Evolutionary conservation across 768 basidiomycete species (phyloP), one percentile per base, ranked within the genome.

Genomic region (Coprinopsis sp.): DNA sequence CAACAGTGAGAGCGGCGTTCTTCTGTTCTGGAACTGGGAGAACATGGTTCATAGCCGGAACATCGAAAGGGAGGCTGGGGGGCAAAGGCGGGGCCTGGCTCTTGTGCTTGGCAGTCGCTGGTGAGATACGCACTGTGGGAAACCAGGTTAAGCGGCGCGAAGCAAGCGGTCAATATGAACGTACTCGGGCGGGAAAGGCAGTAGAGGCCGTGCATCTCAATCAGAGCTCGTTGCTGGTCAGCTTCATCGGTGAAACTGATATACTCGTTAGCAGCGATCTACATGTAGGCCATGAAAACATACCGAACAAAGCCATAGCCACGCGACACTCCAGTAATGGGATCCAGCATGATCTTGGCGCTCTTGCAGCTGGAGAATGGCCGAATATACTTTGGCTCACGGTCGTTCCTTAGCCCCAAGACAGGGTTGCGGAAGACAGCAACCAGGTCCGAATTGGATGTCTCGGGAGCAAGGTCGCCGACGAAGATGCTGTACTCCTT

Each of bases 401-500:
- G 76, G 60, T 92, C 89, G 59, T 85, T 87, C 49, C 89, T 78
- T 44, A 91, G 74, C 33, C 89, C 89, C 12, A 91, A 77, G 2
- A 91, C 85, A 0, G 91, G 91, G 63, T 93, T 91, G 58, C 90
- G 84, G 67, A 92, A 91, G 54, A 93, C 86, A 21, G 87, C 88
- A 40, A 95, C 90, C n/a, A 95, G 71, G 63, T 96, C 92, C n/a
- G 87, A 87, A 66, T 95, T 93, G 55, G 89, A 91, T 5, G 90
- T 90, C 66, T 93, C 91, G 8, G 91, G 87, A 2, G 91, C 91
- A 34, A 96, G 76, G 65, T 96, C 92, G 34, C 92, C 92, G 2
- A 95, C 92, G 57, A 96, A 96, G 45, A 96, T 91, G 64, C 88
- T 91, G 61, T 87, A 94, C 66, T 95, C 93, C 63, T 84, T 90